These are phyloP conservation scores for Thuidium tamariscinum DNA, from an alignment of 225 moss, liverwort and hornwort genomes.

Conservation along the genomic window DNA sequence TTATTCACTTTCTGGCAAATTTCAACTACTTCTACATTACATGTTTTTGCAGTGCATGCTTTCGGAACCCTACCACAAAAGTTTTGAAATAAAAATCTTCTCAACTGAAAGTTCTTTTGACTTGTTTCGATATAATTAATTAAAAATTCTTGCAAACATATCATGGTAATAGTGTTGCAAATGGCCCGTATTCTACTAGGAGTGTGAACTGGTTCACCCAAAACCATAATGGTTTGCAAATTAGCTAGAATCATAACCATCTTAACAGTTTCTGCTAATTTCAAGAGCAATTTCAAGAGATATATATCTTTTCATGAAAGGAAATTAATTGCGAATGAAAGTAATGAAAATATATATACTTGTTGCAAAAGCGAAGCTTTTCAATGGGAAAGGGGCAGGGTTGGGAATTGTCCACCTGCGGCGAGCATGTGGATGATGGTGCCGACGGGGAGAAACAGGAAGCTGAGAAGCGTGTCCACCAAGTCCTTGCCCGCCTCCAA, in stretches of 20 bases:
- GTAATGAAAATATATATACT: not conserved
- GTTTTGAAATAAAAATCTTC: not conserved
- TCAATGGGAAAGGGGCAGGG: not conserved
- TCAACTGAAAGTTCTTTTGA: not conserved
- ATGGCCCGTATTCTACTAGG: not conserved
- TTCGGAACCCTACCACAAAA: not conserved
- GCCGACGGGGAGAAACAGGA: not conserved
- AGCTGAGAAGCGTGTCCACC: not conserved
- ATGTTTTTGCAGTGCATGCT: too few relatives aligned
- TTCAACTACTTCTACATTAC: too few relatives aligned
- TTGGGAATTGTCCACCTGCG: not conserved
- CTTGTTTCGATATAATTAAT: not conserved
- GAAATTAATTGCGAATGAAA: not conserved
- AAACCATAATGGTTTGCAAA: not conserved
- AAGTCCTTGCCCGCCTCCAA: not conserved
- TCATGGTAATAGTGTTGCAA: not conserved
- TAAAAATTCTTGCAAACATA: not conserved
- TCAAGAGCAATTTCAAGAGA: not conserved
- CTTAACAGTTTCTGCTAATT: not conserved
- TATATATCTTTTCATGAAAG: not conserved
- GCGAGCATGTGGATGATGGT: not conserved
- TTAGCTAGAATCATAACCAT: not conserved
- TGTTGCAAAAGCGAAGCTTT: not conserved
- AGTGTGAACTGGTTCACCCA: not conserved
- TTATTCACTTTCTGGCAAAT: too few relatives aligned